Conservation (phyloP, 805 yeast genomes). For the Candida michaelii region DNA sequence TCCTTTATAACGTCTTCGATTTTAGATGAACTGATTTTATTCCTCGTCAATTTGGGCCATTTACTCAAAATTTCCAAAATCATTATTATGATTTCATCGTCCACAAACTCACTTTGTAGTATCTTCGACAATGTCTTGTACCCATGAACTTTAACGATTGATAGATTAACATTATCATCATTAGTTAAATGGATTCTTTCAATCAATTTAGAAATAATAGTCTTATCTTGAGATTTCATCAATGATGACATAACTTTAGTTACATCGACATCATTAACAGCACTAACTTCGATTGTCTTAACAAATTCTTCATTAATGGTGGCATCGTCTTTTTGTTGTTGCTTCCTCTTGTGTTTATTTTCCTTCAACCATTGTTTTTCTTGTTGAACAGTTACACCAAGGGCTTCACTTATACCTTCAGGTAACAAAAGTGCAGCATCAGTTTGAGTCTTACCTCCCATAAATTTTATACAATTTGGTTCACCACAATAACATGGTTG, state of each 20-base stretch:
- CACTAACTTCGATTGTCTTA: slow-evolving; percentile 51
- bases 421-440: slow-evolving; percentile 85
- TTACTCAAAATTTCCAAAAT: slow-evolving; percentile 58
- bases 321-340: slow-evolving; percentile 54
- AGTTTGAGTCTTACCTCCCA: slow-evolving; percentile 97
- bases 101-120: slow-evolving; percentile 32
- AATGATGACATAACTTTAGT: slow-evolving; percentile 78
- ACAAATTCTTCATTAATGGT: slow-evolving; percentile 67
- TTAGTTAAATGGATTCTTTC: slow-evolving; percentile 61
- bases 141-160: slow-evolving; percentile 80
- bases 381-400: slow-evolving; percentile 67
- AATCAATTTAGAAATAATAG: slow-evolving; percentile 64
- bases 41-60: slow-evolving; percentile 63
- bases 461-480: slow-evolving; percentile 83
- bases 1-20: slow-evolving; percentile 63
- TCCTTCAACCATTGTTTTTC: slow-evolving; percentile 72
- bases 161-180: slow-evolving; percentile 50
- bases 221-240: slow-evolving; percentile 69
- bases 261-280: slow-evolving; percentile 49
- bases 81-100: slow-evolving; percentile 40
- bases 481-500: slow-evolving; percentile 96
- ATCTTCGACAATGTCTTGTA: slow-evolving; percentile 72
- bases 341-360: slow-evolving; percentile 49
- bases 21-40: slow-evolving; percentile 71
- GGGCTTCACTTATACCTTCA: slow-evolving; percentile 77